Evolutionary conservation across 306 rosid genomes (phyloP).

Genomic region (Quercus rubra): DNA sequence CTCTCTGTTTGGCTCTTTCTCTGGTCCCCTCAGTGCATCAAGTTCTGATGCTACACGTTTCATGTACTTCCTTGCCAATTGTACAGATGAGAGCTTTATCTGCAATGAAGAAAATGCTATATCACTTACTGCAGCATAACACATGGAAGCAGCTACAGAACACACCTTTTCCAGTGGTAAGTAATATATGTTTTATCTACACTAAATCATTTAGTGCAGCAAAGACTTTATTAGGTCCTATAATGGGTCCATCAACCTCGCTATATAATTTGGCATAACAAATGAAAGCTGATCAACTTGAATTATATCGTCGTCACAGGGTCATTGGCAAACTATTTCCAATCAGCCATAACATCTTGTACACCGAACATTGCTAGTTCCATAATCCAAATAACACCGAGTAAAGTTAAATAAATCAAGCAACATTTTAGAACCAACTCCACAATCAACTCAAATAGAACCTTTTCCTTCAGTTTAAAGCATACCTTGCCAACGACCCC

Average conservation of each 20-base stretch:
- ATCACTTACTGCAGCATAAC: constrained; percentile 8
- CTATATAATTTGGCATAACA: too few relatives aligned
- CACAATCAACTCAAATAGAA: neutral
- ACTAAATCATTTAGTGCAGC: too few relatives aligned
- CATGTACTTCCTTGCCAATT: constrained; percentile 87
- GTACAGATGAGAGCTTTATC: constrained; percentile 96
- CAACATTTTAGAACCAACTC: neutral
- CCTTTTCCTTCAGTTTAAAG: neutral
- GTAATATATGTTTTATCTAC: neutral
- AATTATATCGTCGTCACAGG: too few relatives aligned
- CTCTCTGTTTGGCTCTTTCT: constrained; percentile 84
- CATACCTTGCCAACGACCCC: constrained; percentile 98
- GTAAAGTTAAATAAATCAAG: neutral
- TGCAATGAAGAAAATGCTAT: constrained; percentile 26
- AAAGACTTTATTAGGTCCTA: too few relatives aligned
- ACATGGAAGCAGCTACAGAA: neutral
- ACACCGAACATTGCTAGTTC: neutral
- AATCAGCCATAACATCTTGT: neutral
- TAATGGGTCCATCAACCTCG: too few relatives aligned
- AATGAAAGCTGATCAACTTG: too few relatives aligned
- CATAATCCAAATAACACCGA: neutral
- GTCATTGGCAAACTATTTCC: too few relatives aligned
- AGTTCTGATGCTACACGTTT: constrained; percentile 87
- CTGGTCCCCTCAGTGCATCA: constrained; percentile 70
- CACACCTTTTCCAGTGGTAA: neutral